Evolutionary conservation across 163 green algal genomes (phyloP).

Genomic region (Trebouxia gelatinosa): DNA sequence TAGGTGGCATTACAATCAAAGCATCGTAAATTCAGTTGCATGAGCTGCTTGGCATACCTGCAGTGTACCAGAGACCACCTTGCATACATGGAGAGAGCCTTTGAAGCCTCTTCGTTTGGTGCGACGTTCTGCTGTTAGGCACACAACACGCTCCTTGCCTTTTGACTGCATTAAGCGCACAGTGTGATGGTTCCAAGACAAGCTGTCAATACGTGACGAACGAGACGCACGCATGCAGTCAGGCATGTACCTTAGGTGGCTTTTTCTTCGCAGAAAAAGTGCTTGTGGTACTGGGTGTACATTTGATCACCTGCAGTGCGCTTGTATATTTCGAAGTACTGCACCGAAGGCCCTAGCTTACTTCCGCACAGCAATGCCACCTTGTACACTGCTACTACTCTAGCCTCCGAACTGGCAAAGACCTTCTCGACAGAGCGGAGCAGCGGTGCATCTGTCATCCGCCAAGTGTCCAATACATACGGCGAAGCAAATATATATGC

Average conservation of each 20-base stretch:
- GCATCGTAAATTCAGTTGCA: neutral
- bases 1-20: too few relatives aligned
- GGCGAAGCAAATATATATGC: too few relatives aligned
- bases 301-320: conserved; percentile 50
- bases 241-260: conserved; percentile 26
- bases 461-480: too few relatives aligned
- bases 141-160: conserved; percentile 68
- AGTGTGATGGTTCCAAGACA: neutral
- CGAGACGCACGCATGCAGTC: neutral
- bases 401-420: conserved; percentile 44
- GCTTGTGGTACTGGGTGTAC: conserved; percentile 40
- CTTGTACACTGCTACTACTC: conserved; percentile 46
- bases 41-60: conserved; percentile 34
- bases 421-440: conserved; percentile 35
- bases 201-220: neutral
- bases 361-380: conserved; percentile 14
- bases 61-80: conserved; percentile 37
- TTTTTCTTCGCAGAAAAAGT: conserved; percentile 37
- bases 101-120: conserved; percentile 57
- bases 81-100: conserved; percentile 57
- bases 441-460: neutral
- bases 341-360: neutral
- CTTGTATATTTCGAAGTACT: neutral
- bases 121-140: conserved; percentile 64
- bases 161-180: conserved; percentile 17